Evolutionary conservation across 768 basidiomycete genomes (phyloP).

Genomic region (Cyathus striatus): DNA sequence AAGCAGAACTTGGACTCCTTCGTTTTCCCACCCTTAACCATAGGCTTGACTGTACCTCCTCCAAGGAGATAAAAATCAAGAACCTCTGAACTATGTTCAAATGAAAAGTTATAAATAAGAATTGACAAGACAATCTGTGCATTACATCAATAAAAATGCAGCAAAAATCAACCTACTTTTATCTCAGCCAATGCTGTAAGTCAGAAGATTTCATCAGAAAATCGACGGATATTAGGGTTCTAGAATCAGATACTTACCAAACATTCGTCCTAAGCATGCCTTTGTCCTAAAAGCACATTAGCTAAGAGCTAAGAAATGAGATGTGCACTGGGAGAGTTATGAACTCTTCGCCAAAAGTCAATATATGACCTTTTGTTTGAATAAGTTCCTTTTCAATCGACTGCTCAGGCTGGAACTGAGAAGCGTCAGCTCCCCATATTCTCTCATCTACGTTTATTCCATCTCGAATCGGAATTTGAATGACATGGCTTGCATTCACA

Average conservation of each 20-base stretch:
- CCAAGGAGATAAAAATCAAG: neutral
- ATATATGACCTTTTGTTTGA: neutral
- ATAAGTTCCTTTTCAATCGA: too few species aligned
- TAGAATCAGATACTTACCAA: neutral
- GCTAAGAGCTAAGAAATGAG: neutral
- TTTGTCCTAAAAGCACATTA: neutral
- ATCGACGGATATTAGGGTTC: too few species aligned
- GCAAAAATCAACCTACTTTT: too few species aligned
- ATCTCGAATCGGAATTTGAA: conserved; percentile 9
- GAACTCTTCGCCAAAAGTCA: neutral
- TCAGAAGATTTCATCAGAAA: too few species aligned
- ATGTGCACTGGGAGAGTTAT: neutral
- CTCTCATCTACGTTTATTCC: conserved; percentile 8
- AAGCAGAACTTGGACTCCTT: neutral
- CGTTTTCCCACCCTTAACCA: neutral
- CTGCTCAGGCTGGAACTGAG: conserved; percentile 5
- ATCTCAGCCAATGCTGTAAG: too few species aligned
- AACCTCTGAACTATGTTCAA: neutral
- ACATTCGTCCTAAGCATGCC: neutral
- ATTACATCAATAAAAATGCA: too few species aligned
- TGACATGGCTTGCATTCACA: conserved; percentile 7
- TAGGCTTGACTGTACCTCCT: neutral
- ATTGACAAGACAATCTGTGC: neutral
- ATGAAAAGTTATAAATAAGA: neutral
- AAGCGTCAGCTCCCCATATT: conserved; percentile 10